Evolutionary conservation across 257 asterid genomes (phyloP), one percentile per base, ranked within the genome.

Genomic region (Gentiana straminea): DNA sequence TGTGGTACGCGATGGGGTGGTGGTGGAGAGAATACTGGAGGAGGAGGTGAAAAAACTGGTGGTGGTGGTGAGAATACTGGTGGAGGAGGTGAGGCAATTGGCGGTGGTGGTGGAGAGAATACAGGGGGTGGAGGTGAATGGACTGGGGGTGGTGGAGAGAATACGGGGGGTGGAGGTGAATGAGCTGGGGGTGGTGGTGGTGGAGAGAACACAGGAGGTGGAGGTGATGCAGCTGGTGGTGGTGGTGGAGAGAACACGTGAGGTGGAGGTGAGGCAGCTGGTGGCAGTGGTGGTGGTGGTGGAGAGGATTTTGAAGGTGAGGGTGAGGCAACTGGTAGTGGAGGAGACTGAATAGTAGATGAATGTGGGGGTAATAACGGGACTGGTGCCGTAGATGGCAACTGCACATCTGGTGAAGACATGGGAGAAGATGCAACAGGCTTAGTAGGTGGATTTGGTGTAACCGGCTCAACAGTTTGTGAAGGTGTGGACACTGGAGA

Each of bases 271-370:
- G 65, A 52, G 13, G 52, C 37, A 0, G 52, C 43, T 4, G 65
- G 69, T 1, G 70, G 62, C 15, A 60, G 59, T 35, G 61, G 71
- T 3, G 79, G 68, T 34, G 70, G 67, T 0, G 77, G 74, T 11
- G 73, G 52, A 7, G 8, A 45, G 0, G 9, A 41, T 41, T 34
- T 34, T 0, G 66, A 55, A 0, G 65, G 62, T 11, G 63, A 58
- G n/a, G 63, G 68, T 1, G 69, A 45, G 4, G 54, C 36, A 2
- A 52, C 51, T 3, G 60, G 36, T 1, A 11, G 66, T 35, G 76
- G 62, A 33, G 77, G 59, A 8, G 66, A 39, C 5, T 41, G 52
- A 3, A 39, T 52, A 3, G 52, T 53, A 6, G 55, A 24, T 2
- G 58, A 48, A 24, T 24, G 24, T 33, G 75, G 55, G 13, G 75